Conservation (phyloP, 768 basidiomycete genomes). For the Boletus insuetus region DNA sequence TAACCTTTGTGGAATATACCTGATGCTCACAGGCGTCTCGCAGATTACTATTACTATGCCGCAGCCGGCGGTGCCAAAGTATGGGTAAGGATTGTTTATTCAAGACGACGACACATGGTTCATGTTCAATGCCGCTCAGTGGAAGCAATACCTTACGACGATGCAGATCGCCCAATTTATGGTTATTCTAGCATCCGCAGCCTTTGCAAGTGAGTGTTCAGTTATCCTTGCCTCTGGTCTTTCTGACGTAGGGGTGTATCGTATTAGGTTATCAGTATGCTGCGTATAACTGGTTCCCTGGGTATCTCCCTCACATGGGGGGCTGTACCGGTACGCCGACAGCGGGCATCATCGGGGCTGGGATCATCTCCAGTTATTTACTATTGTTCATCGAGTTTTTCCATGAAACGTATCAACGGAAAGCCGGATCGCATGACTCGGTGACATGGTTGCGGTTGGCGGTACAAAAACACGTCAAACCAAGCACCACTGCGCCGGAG, state of each 20-base stretch:
- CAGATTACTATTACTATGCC: slow-evolving; percentile 98
- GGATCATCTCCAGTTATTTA: slow-evolving; percentile 18
- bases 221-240: background rate
- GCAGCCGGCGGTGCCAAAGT: slow-evolving; percentile 60
- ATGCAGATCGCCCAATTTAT: slow-evolving; percentile 25
- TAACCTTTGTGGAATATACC: background rate
- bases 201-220: slow-evolving; percentile 13
- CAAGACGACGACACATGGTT: background rate
- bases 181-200: slow-evolving; percentile 8
- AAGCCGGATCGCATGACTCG: background rate
- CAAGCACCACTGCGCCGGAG: background rate
- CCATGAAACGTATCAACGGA: slow-evolving; percentile 13
- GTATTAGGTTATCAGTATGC: slow-evolving; percentile 17
- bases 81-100: slow-evolving; percentile 12
- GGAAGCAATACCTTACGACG: slow-evolving; percentile 25
- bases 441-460: background rate
- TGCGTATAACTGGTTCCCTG: slow-evolving; percentile 19
- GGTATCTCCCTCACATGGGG: slow-evolving; percentile 15
- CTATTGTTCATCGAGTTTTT: slow-evolving; percentile 24
- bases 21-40: background rate
- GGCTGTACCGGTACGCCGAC: slow-evolving; percentile 14
- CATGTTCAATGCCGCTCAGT: slow-evolving; percentile 5
- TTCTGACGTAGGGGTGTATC: background rate
- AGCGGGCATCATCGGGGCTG: slow-evolving; percentile 9
- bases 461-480: background rate